These are phyloP conservation scores for Saturnispora halmiae DNA, from an alignment of 805 yeast species.

Conservation along the genomic window DNA sequence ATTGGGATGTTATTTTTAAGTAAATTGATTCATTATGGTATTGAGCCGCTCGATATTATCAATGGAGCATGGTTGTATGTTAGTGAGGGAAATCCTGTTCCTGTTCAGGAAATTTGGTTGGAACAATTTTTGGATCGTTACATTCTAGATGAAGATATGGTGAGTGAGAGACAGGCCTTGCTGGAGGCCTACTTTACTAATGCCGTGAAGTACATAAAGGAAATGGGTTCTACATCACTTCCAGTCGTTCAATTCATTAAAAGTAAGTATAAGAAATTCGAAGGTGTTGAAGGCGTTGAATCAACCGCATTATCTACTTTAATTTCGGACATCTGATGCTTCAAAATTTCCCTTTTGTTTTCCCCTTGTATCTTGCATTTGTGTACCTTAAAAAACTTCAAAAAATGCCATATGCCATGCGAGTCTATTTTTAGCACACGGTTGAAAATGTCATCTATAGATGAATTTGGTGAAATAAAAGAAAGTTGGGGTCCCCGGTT, in stretches of 20 bases:
- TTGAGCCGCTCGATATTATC: constrained; percentile 35
- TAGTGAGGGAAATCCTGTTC: constrained; percentile 27
- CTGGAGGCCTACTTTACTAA: constrained; percentile 9
- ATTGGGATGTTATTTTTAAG: constrained; percentile 54
- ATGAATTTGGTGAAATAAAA: too few species aligned
- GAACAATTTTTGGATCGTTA: constrained; percentile 31
- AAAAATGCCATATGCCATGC: too few species aligned
- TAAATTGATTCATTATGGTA: constrained; percentile 37
- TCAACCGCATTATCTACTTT: too few species aligned
- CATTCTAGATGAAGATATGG: constrained; percentile 14
- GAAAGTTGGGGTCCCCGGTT: too few species aligned
- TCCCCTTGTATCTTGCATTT: too few species aligned
- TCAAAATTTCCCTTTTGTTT: too few species aligned
- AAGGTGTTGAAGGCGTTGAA: neutral
- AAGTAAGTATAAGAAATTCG: neutral
- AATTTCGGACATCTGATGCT: too few species aligned
- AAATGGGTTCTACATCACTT: neutral
- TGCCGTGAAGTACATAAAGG: constrained; percentile 2
- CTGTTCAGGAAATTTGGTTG: constrained; percentile 36
- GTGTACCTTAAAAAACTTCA: too few species aligned
- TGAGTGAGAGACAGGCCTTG: neutral
- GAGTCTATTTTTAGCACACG: too few species aligned
- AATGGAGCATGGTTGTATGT: constrained; percentile 30
- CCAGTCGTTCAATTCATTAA: constrained; percentile 9
- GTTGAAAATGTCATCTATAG: too few species aligned